Percentiles rank a stretch among this genome's conserved stretches.
Evolutionary conservation across 768 basidiomycete species (phyloP).

Genomic region (Sporobolomyces roseus): DNA sequence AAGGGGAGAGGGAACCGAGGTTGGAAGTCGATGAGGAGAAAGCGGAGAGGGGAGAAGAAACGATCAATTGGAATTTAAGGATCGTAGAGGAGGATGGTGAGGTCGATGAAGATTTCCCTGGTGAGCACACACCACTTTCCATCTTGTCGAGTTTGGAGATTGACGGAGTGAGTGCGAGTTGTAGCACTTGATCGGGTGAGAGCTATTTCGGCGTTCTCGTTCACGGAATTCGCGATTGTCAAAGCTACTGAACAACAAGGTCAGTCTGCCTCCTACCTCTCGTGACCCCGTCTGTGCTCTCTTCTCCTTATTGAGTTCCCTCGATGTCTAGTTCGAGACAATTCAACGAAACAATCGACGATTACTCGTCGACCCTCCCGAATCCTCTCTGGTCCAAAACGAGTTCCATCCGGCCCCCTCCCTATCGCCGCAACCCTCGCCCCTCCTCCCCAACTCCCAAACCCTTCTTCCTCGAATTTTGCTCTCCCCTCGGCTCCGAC

Average conservation of each 20-base stretch:
- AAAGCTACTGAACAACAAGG: constrained; percentile 72
- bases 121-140: constrained; percentile 57
- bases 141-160: background rate
- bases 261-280: constrained; percentile 47
- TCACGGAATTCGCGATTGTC: constrained; percentile 78
- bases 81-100: constrained; percentile 98
- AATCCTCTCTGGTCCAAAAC: constrained; percentile 50
- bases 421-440: constrained; percentile 11
- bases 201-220: constrained; percentile 79
- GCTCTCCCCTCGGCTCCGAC: background rate
- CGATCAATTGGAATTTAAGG: constrained; percentile 84
- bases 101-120: constrained; percentile 97
- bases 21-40: constrained; percentile 55
- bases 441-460: background rate
- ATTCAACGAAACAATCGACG: constrained; percentile 69
- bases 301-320: background rate
- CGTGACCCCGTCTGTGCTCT: background rate
- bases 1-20: constrained; percentile 63
- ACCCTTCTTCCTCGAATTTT: background rate
- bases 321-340: constrained; percentile 62
- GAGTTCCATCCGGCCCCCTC: background rate
- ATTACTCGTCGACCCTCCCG: constrained; percentile 79
- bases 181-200: constrained; percentile 83
- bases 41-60: constrained; percentile 56
- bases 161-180: background rate